Evolutionary conservation across 495 filamentous ascomycete species (phyloP), one percentile per base, ranked within the genome.

Genomic region (Baudoinia panamericana): DNA sequence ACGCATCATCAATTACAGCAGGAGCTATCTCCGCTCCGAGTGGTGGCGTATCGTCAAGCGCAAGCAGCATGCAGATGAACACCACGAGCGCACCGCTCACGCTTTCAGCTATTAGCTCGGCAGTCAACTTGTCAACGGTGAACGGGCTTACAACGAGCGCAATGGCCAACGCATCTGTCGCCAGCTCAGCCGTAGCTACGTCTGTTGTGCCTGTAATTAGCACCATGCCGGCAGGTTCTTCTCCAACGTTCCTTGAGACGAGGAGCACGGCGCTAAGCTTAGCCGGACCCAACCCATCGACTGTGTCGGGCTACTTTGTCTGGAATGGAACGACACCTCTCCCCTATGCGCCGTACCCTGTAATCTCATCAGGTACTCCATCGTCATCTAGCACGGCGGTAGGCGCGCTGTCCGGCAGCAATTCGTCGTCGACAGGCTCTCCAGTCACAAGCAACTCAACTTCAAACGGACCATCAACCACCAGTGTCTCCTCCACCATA

Each of bases 221-320:
- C 16, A 43, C 40, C 2, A 15, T 43, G 10, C 11, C 35, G 1
- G 15, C 28, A 7, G 42, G 42, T 12, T 31, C 32, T 5, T 5
- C 39, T 5, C 30, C 34, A 5, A 37, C 42, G 9, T 13, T 45
- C 15, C 42, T 37, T 3, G 34, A 45, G 34, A 45, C 25, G 2
- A 45, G 33, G 15, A 45, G 33, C 42, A 45, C 42, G 12, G 39
- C 42, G 11, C 19, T 45, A 5, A 34, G 23, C 22, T 26, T 45
- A 12, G 9, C 39, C 8, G 42, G 34, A 9, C 36, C 31, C 16
- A 15, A 18, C 18, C 30, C 33, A 2, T 11, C 13, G 24, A 45
- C 42, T 12, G 42, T 39, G 2, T 45, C 42, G 23, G 29, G 42
- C 10, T 45, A 39, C 27, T 45, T 45, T 28, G 42, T 45, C 18